These are phyloP conservation scores for Paraphoma sp. DNA, from an alignment of 2,329 filamentous ascomycete species.

Conservation along the genomic window DNA sequence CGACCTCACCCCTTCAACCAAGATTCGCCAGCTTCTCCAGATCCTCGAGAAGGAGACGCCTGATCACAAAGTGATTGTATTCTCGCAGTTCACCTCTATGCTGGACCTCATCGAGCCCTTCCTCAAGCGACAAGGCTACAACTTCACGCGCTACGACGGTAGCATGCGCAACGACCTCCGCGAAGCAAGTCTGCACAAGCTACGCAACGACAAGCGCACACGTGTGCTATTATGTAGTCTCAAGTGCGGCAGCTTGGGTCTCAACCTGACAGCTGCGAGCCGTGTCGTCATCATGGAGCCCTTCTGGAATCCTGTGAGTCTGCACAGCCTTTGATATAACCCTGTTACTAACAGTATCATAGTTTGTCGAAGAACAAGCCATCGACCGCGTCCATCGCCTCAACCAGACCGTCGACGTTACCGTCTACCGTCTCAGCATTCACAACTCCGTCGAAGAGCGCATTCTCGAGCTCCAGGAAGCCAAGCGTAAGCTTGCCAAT, in stretches of 20 bases:
- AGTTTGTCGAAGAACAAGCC: slow-evolving; percentile 98
- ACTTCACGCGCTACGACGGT: slow-evolving; percentile 90
- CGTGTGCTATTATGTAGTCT: slow-evolving; percentile 90
- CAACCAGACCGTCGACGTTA: slow-evolving; percentile 92
- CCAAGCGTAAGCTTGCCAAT: slow-evolving; percentile 90
- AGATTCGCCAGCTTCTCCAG: slow-evolving; percentile 83
- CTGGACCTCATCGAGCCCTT: slow-evolving; percentile 95
- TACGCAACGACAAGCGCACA: slow-evolving; percentile 77
- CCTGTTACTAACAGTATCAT: slow-evolving; percentile 14
- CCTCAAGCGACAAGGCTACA: slow-evolving; percentile 74
- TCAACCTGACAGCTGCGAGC: slow-evolving; percentile 93
- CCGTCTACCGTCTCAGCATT: slow-evolving; percentile 94
- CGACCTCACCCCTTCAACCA: slow-evolving; percentile 75
- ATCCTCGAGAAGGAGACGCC: slow-evolving; percentile 80
- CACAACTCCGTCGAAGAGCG: slow-evolving; percentile 87
- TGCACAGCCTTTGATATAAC: not conserved
- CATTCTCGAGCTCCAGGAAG: slow-evolving; percentile 92
- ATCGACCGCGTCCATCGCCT: slow-evolving; percentile 99
- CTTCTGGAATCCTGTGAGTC: slow-evolving; percentile 91
- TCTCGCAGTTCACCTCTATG: slow-evolving; percentile 98
- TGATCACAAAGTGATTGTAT: slow-evolving; percentile 96
- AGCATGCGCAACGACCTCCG: slow-evolving; percentile 92
- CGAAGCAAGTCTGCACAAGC: slow-evolving; percentile 79
- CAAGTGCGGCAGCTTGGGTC: slow-evolving; percentile 88
- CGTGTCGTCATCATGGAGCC: slow-evolving; percentile 95